Conservation (phyloP, 78 protist species). For the Bigelowiella natans region DNA sequence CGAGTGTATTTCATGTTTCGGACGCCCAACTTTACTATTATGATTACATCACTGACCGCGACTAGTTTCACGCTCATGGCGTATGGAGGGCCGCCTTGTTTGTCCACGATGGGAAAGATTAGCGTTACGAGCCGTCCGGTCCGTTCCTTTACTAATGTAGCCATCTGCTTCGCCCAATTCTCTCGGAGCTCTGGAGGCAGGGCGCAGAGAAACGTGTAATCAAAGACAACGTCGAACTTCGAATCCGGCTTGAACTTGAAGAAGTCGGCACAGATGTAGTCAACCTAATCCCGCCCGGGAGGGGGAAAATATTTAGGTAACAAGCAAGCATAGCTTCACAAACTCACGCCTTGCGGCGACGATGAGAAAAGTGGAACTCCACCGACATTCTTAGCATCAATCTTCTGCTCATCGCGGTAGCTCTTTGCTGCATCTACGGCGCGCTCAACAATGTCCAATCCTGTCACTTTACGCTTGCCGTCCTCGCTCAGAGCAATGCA, state of each 20-base stretch:
- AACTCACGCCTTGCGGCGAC: too few species aligned
- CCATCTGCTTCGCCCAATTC: not conserved
- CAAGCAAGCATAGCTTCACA: too few species aligned
- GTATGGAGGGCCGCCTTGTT: not conserved
- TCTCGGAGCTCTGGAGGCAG: not conserved
- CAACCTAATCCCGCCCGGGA: too few species aligned
- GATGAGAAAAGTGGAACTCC: too few species aligned
- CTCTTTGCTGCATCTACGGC: not conserved
- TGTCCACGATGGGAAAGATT: not conserved
- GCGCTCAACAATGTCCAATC: not conserved
- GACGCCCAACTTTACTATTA: too few species aligned
- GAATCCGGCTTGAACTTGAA: not conserved
- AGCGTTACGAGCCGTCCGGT: not conserved
- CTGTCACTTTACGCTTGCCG: not conserved
- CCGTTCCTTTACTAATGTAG: not conserved
- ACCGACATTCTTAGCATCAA: not conserved
- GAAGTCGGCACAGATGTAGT: not conserved
- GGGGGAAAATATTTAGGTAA: too few species aligned
- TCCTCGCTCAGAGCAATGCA: not conserved
- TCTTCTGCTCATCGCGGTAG: not conserved
- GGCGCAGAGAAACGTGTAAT: not conserved
- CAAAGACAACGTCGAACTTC: not conserved
- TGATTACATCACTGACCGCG: too few species aligned
- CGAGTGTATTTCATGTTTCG: too few species aligned
- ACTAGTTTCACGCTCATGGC: not conserved